Base-by-base conservation (phyloP, 306 rosid species). In the Chamaecrista fasciculata region DNA sequence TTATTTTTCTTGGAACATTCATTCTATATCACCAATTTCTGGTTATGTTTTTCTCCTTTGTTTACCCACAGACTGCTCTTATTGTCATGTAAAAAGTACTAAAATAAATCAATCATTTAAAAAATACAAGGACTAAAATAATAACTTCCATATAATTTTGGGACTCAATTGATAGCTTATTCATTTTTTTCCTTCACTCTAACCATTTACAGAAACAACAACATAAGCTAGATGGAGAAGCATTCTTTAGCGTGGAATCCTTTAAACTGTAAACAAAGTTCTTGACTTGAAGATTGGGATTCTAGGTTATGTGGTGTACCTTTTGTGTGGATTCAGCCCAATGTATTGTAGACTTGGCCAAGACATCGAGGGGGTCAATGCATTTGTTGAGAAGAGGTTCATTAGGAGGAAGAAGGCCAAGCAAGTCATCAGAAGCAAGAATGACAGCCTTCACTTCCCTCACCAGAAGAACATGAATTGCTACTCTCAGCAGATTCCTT, bases 311-410 rank as follows among this genome's bases (percentile, higher is more conserved):
- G 40, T 68, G n/a, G 7, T 47, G 66, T 51, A 47, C 64, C 40
- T 40, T 57, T 33, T 73, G 11, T 21, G 76, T 49, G 48, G 84
- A 75, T 75, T 79, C 73, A 42, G 84, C 83, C 86, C 86, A 79
- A 14, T 68, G 69, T 76, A 82, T 64, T 56, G 76, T 79, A 43
- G 86, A 79, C 71, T 84, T 79, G 51, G 81, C 86, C 68, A 82
- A 76, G 57, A 84, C 81, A 75, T 82, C 86, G 84, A 76, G 72
- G 23, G 86, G 84, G 70, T 82, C 84, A 55, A 82, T 50, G 14
- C 86, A 82, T 72, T 79, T 82, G 77, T 64, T 79, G 16, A 79
- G 83, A 63, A 82, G 76, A 68, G 86, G 86, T 71, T 82, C 86
- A 49, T 76, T 65, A 36, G 72, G 81, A 63, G 86, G 86, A 5